These are phyloP conservation scores for Takashimella tepidaria DNA, from an alignment of 1,284 basidiomycete species.

Conservation along the genomic window DNA sequence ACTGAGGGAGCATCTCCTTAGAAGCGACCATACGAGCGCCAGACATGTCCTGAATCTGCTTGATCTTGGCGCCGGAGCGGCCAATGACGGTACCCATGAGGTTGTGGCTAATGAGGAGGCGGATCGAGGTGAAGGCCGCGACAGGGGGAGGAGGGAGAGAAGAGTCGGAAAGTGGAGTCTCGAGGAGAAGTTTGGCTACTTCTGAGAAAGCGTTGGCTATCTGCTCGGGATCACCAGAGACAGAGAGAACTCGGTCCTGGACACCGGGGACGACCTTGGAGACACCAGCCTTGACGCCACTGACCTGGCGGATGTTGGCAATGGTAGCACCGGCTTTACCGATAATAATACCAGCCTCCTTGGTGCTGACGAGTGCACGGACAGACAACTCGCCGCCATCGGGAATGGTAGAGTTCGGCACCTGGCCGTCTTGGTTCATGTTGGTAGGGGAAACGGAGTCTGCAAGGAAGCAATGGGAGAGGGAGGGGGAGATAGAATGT, in stretches of 20 bases:
- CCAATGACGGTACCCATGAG: constrained; percentile 99
- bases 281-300: constrained; percentile 96
- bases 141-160: constrained; percentile 62
- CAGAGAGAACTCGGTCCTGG: constrained; percentile 92
- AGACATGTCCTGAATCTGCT: constrained; percentile 96
- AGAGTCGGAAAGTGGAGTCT: constrained; percentile 59
- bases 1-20: constrained; percentile 98
- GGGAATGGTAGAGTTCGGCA: constrained; percentile 6
- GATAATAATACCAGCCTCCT: constrained; percentile 95
- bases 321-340: constrained; percentile 94
- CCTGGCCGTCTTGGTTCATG: constrained; percentile 20
- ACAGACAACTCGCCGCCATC: constrained; percentile 71
- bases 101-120: constrained; percentile 95
- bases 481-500: background rate
- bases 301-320: constrained; percentile 88
- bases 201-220: constrained; percentile 93
- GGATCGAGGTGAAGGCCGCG: constrained; percentile 77
- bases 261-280: constrained; percentile 97
- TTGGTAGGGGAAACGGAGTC: constrained; percentile 28
- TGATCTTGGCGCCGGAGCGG: constrained; percentile 95
- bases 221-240: constrained; percentile 83
- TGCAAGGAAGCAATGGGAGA: constrained; percentile 6
- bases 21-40: constrained; percentile 97
- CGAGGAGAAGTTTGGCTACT: constrained; percentile 87
- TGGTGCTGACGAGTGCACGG: constrained; percentile 87